A percentile compares a stretch with the other conserved stretches of the same genome.
These are phyloP conservation scores for Erodium maritimum DNA, from an alignment of 345 rosid genomes.

Conservation along the genomic window DNA sequence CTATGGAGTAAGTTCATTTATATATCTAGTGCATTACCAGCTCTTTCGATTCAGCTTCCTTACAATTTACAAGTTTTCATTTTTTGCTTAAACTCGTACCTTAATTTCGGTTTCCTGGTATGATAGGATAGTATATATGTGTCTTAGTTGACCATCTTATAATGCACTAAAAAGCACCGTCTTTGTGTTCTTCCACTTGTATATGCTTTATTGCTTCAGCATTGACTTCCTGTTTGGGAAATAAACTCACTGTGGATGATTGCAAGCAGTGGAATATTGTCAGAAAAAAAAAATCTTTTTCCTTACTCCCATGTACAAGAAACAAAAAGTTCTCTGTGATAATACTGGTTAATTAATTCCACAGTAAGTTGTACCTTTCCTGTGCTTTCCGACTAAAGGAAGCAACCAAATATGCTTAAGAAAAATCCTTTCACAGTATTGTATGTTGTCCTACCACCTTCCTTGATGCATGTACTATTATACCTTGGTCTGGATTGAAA, in stretches of 20 bases:
- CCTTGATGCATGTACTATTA: not conserved
- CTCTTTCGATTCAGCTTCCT: not conserved
- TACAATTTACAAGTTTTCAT: too few relatives aligned
- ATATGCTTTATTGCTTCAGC: not conserved
- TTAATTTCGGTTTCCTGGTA: not conserved
- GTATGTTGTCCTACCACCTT: too few relatives aligned
- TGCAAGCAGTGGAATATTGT: not conserved
- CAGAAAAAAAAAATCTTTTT: too few relatives aligned
- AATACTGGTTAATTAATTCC: not conserved
- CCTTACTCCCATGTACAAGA: not conserved
- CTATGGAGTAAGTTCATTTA: conserved; percentile 49
- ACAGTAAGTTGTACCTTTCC: too few relatives aligned
- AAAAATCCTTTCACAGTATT: too few relatives aligned
- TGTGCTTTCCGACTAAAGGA: too few relatives aligned
- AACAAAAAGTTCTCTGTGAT: not conserved
- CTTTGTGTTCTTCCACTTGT: not conserved
- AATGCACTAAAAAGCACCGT: too few relatives aligned
- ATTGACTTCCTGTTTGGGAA: not conserved
- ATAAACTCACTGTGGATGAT: not conserved
- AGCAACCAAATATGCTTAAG: too few relatives aligned
- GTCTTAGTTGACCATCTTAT: too few relatives aligned
- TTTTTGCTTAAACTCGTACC: not conserved
- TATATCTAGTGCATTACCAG: not conserved
- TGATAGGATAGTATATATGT: not conserved
- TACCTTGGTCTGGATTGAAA: not conserved